These are phyloP conservation scores for Coleophoma cylindrospora DNA, from an alignment of 2,329 filamentous ascomycete species.

Conservation along the genomic window DNA sequence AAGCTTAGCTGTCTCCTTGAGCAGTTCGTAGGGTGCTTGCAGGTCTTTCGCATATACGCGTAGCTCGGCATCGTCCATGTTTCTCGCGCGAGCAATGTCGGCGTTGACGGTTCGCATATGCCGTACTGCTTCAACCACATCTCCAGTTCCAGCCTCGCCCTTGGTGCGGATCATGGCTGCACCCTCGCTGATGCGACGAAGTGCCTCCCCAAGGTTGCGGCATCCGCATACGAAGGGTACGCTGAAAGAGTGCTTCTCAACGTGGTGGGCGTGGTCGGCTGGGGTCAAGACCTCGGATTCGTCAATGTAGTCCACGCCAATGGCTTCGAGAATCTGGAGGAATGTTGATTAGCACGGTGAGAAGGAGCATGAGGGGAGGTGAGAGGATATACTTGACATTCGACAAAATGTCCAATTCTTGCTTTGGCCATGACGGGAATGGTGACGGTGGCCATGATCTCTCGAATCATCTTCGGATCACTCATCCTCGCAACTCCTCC, in stretches of 20 bases:
- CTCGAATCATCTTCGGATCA: slow-evolving; percentile 88
- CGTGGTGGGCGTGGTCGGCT: slow-evolving; percentile 85
- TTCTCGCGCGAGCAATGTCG: slow-evolving; percentile 70
- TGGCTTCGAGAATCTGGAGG: slow-evolving; percentile 78
- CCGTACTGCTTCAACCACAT: slow-evolving; percentile 92
- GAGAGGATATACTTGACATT: slow-evolving; percentile 65
- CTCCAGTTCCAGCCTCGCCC: slow-evolving; percentile 94
- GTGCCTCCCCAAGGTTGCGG: slow-evolving; percentile 87
- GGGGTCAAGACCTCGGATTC: slow-evolving; percentile 97
- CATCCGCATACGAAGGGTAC: slow-evolving; percentile 96
- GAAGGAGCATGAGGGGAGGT: not conserved
- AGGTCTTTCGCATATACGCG: slow-evolving; percentile 78
- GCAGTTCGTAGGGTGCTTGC: slow-evolving; percentile 69
- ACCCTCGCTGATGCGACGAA: slow-evolving; percentile 85
- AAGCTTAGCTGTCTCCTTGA: slow-evolving; percentile 82
- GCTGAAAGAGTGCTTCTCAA: slow-evolving; percentile 79
- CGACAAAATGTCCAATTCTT: slow-evolving; percentile 94
- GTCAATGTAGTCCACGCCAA: slow-evolving; percentile 96
- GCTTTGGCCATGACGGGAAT: slow-evolving; percentile 99
- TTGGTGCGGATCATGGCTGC: slow-evolving; percentile 99
- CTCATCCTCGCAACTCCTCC: slow-evolving; percentile 97
- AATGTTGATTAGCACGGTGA: no score
- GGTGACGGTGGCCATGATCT: slow-evolving; percentile 90
- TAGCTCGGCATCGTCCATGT: slow-evolving; percentile 66
- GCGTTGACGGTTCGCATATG: slow-evolving; percentile 89